Base-by-base conservation (phyloP, 2,329 filamentous ascomycete species). In the Curvularia sp. region DNA sequence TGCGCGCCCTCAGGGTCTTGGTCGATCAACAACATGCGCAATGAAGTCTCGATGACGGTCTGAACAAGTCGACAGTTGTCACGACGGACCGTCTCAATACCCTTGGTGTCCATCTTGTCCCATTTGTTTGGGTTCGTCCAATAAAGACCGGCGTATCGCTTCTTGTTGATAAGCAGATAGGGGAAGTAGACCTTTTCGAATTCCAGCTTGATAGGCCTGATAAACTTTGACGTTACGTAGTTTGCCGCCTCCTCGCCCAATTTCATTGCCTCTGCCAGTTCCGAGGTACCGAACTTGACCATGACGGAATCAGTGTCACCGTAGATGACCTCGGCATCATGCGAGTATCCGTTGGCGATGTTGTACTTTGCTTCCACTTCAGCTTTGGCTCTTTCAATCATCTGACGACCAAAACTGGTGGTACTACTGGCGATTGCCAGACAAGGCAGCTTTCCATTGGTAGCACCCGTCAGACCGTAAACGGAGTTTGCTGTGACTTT, bases 91-190 rank as follows among this genome's bases (percentile, higher is more conserved):
- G 95, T 99, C 79, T 99, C 95, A 66, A 99, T 98, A 83, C 95
- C 95, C 78, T 99, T 99, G 59, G 92, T 98, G 78, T 99, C 95
- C 96, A 99, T 99, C 83, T 98, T 99, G 84, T 99, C 96, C 77
- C 90, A 95, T 78, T 97, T 97, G 41, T 94, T 86, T 0, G 94
- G 87, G 66, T 90, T 95, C 5, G 95, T 99, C 93, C 93, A 99
- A 80, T 92, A 98, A 30, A 99, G 80, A n/a, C 95, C 95, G 8
- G 95, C 95, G 72, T 99, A 99, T 63, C 95, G 90, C 83, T 99
- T 99, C 83, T 99, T 99, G 87, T 99, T 99, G 87, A 99, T 99
- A 50, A 99, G 84, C 32, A 99, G 84, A 75, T 99, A 99, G 0
- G 95, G 95, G 76, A 91, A 99, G 79, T 99, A 99, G 1, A 99